Base-by-base conservation (phyloP, 2,329 filamentous ascomycete species). In the Colletotrichum tropicicola region DNA sequence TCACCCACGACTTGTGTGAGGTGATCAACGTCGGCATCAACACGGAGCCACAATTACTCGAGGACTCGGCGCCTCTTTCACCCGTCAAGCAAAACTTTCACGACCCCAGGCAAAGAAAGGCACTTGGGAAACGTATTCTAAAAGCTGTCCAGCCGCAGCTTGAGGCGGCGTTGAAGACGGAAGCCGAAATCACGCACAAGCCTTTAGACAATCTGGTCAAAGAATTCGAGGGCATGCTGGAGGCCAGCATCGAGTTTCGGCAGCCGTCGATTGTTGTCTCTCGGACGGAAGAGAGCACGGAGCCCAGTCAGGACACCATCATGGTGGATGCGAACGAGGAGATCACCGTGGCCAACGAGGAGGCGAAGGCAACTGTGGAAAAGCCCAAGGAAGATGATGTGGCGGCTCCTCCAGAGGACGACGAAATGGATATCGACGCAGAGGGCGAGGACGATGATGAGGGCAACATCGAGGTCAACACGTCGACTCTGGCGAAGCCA, bases 101-200 rank as follows among this genome's bases (percentile, higher is more conserved):
- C 64, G 93, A 97, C 71, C 88, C 93, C 65, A 92, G 92, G 62
- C 92, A 97, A 70, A 89, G 92, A 66, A 92, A 92, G 72, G 92
- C 91, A 70, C 82, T 97, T n/a, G 93, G 92, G 23, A 97, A 97
- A 78, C 89, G 94, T 25, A 97, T 98, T 66, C 86, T 97, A 69
- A 97, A 93, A 75, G 88, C 90, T 1, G 86, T 97, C 30, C 92
- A 97, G 74, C 89, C 92, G 13, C 85, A 89, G 45, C 82, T 97
- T 3, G 92, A 97, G 75, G 85, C 87, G 58, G 93, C 93, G 1
- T 79, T 94, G 48, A 87, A 86, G 56, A 92, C 92, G 58, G 95
- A 98, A 76, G 90, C 92, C n/a, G 92, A 96, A 65, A 84, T 97
- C 43, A 89, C 86, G 53, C 86, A 89, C 55, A 91, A 89, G 71